phyloP scores from a whole-genome alignment of 768 basidiomycete species.

The Leccinellum luteum region DNA sequence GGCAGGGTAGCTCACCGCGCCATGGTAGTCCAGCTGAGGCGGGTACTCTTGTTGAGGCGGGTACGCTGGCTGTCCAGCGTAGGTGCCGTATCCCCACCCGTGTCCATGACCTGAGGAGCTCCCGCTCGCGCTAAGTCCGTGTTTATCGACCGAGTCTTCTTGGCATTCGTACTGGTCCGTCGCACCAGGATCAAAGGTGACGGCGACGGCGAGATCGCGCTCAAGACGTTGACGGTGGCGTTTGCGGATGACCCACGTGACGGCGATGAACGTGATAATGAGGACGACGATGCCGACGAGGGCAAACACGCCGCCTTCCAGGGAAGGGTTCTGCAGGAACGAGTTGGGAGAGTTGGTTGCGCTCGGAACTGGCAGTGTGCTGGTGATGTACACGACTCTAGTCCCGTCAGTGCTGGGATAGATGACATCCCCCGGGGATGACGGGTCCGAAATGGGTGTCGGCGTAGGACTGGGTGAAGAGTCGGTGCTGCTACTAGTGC shows the following conservation, averaged over 20 bases:
- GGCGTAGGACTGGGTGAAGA: conserved; percentile 8
- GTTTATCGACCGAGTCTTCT: conserved; percentile 19
- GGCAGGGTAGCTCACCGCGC: conserved; percentile 14
- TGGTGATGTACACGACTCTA: conserved; percentile 30
- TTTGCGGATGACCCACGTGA: conserved; percentile 50
- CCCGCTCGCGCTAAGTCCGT: conserved; percentile 11
- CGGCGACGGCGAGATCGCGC: conserved; percentile 39
- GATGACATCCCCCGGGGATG: conserved; percentile 16
- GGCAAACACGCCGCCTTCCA: conserved; percentile 58
- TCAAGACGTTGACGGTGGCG: conserved; percentile 40
- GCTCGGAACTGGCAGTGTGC: conserved; percentile 28
- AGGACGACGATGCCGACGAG: conserved; percentile 49
- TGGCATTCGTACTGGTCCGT: conserved; percentile 27
- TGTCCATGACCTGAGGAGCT: conserved; percentile 28
- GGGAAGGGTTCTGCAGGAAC: conserved; percentile 66
- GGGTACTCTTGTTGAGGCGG: conserved; percentile 14
- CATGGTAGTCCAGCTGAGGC: conserved; percentile 19
- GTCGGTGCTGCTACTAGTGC: conserved; percentile 10
- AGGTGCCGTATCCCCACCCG: conserved; percentile 15
- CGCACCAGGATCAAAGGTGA: conserved; percentile 49
- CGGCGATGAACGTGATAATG: conserved; percentile 41
- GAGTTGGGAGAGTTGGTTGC: conserved; percentile 24
- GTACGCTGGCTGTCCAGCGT: conserved; percentile 21
- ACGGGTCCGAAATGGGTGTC: conserved; percentile 18
- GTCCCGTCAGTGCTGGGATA: conserved; percentile 25